Conservation (phyloP, 2,329 filamentous ascomycete species). For the Penicillium sp. region DNA sequence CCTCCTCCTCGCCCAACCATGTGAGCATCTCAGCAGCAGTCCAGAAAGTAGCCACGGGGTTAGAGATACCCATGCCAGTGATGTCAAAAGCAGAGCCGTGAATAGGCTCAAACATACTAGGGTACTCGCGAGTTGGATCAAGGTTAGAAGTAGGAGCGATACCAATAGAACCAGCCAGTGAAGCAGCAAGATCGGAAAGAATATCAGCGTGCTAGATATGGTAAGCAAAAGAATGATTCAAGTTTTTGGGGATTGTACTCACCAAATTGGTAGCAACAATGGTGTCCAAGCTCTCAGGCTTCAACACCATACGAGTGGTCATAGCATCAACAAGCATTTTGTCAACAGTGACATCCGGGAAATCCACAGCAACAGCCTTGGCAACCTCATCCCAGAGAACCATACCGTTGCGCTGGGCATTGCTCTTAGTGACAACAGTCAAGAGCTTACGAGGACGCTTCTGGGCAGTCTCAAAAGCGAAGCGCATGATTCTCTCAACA, state of each 20-base stretch:
- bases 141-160: slow-evolving; percentile 71
- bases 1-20: slow-evolving; percentile 61
- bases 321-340: slow-evolving; percentile 70
- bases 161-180: slow-evolving; percentile 68
- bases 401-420: slow-evolving; percentile 67
- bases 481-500: slow-evolving; percentile 61
- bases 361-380: slow-evolving; percentile 55
- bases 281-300: slow-evolving; percentile 61
- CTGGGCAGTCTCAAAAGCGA: slow-evolving; percentile 62
- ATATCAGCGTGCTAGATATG: slow-evolving; percentile 58
- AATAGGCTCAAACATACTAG: slow-evolving; percentile 64
- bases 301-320: slow-evolving; percentile 64
- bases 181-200: slow-evolving; percentile 69
- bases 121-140: slow-evolving; percentile 62
- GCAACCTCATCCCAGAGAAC: slow-evolving; percentile 68
- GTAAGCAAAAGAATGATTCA: slow-evolving; percentile 12
- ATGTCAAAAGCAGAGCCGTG: slow-evolving; percentile 67
- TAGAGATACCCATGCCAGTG: slow-evolving; percentile 60
- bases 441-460: slow-evolving; percentile 58
- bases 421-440: slow-evolving; percentile 66
- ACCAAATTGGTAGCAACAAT: slow-evolving; percentile 64
- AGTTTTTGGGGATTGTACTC: slow-evolving; percentile 1
- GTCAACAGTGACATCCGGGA: slow-evolving; percentile 60
- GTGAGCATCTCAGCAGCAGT: slow-evolving; percentile 67
- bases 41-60: slow-evolving; percentile 68